These are phyloP conservation scores for Colletotrichum chrysophilum DNA, from an alignment of 2,329 filamentous ascomycete genomes.

Conservation along the genomic window DNA sequence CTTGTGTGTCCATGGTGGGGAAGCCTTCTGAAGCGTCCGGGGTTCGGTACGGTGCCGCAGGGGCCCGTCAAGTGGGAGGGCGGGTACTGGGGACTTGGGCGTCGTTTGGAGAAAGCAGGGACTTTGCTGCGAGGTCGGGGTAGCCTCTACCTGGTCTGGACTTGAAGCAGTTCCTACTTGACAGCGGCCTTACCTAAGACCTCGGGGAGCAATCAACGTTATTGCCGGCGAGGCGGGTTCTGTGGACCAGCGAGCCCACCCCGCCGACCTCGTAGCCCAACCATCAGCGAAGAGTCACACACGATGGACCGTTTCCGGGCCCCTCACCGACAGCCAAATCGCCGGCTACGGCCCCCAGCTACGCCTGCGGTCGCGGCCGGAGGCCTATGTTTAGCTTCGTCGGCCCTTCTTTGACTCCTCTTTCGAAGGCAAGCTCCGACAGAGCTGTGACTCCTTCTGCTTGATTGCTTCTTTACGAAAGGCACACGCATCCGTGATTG, in stretches of 20 bases:
- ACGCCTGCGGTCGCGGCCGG: not conserved
- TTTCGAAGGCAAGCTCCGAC: not conserved
- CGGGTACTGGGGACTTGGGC: constrained; percentile 21
- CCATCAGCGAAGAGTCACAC: constrained; percentile 7
- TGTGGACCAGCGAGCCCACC: constrained; percentile 3
- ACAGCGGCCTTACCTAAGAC: constrained; percentile 20
- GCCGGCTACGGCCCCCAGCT: constrained; percentile 18
- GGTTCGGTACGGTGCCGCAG: constrained; percentile 12
- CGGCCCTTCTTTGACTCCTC: not conserved
- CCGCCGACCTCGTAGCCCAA: constrained; percentile 7
- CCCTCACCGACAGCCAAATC: constrained; percentile 11
- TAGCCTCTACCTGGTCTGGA: constrained; percentile 20
- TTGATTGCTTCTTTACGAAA: not conserved
- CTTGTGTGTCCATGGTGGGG: constrained; percentile 20
- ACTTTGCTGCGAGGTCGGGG: not conserved
- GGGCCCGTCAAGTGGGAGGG: constrained; percentile 4
- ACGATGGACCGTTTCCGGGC: constrained; percentile 5
- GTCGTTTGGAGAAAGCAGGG: constrained; percentile 5
- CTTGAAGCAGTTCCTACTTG: constrained; percentile 14
- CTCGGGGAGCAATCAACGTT: constrained; percentile 19
- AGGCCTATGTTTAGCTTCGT: not conserved
- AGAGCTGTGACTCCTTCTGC: constrained; percentile 1
- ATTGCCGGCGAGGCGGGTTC: constrained; percentile 17
- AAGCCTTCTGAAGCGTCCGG: constrained; percentile 16
- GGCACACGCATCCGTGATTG: not conserved